Evolutionary conservation across 805 yeast species (phyloP).

Genomic region (Hanseniaspora lachancei): DNA sequence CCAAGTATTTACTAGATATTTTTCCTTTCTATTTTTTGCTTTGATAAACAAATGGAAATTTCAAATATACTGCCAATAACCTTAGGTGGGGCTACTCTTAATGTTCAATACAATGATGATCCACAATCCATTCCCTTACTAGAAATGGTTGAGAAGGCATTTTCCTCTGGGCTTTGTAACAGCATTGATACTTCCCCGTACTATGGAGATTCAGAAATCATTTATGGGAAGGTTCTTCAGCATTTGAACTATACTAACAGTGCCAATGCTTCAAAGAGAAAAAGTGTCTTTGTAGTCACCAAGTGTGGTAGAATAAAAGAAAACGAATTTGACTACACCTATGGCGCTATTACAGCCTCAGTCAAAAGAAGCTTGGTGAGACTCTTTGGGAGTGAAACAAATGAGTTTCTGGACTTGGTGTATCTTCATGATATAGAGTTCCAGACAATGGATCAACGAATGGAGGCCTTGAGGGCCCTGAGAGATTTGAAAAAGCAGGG

Average conservation of each 20-base stretch:
- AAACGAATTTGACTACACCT: constrained; percentile 63
- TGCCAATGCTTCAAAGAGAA: constrained; percentile 37
- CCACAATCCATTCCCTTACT: constrained; percentile 48
- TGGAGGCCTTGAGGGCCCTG: constrained; percentile 52
- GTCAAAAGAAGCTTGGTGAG: constrained; percentile 56
- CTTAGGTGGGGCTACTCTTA: constrained; percentile 83
- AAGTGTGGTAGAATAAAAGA: constrained; percentile 69
- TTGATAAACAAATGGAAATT: neutral
- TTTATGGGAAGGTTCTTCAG: constrained; percentile 56
- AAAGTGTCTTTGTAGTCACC: constrained; percentile 57
- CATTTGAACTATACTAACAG: constrained; percentile 16
- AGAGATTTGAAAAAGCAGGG: constrained; percentile 40
- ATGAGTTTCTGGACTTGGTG: constrained; percentile 60
- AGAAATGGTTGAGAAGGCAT: constrained; percentile 46
- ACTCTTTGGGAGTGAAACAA: constrained; percentile 24
- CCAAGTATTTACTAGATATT: too few relatives aligned
- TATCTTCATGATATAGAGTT: constrained; percentile 87
- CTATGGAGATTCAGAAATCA: constrained; percentile 74
- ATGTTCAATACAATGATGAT: constrained; percentile 60
- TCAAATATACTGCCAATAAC: constrained; percentile 34
- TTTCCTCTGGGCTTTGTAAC: constrained; percentile 45
- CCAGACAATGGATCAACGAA: constrained; percentile 39
- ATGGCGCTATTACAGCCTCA: constrained; percentile 45
- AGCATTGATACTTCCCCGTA: constrained; percentile 89
- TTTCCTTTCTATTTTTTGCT: too few relatives aligned